phyloP scores from a whole-genome alignment of 2,329 filamentous ascomycete species.

The Talaromyces sp. region DNA sequence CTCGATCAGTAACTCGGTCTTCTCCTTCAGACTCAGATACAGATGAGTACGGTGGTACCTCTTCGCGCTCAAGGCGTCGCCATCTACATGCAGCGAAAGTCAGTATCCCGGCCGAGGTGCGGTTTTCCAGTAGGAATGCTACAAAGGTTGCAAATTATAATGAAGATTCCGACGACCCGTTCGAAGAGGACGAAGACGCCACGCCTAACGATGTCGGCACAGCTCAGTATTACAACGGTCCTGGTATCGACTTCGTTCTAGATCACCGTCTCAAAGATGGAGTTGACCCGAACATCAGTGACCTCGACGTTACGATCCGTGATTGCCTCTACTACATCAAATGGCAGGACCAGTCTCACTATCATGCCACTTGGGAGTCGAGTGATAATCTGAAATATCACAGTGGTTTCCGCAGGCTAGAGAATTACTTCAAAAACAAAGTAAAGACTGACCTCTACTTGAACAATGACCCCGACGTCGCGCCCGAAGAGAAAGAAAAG shows the following conservation, averaged over 20 bases:
- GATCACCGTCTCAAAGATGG: constrained; percentile 77
- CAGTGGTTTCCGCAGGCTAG: constrained; percentile 81
- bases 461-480: constrained; percentile 68
- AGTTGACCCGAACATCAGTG: constrained; percentile 43
- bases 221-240: constrained; percentile 70
- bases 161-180: constrained; percentile 60
- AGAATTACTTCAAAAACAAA: constrained; percentile 85
- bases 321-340: constrained; percentile 85
- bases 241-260: constrained; percentile 86
- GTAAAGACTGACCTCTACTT: constrained; percentile 77
- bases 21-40: constrained; percentile 67
- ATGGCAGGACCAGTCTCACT: constrained; percentile 93
- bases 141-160: constrained; percentile 70
- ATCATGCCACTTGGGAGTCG: constrained; percentile 93
- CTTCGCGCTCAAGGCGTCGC: constrained; percentile 68
- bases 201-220: constrained; percentile 69
- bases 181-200: constrained; percentile 57
- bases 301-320: constrained; percentile 54
- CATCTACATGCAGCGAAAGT: constrained; percentile 64
- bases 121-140: constrained; percentile 84
- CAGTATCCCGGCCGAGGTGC: constrained; percentile 71
- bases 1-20: constrained; percentile 49
- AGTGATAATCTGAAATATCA: constrained; percentile 70
- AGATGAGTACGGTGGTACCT: constrained; percentile 73
- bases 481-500: constrained; percentile 84